Conservation (phyloP, 2,329 filamentous ascomycete species). For the Allantophomopsis cytisporea region DNA sequence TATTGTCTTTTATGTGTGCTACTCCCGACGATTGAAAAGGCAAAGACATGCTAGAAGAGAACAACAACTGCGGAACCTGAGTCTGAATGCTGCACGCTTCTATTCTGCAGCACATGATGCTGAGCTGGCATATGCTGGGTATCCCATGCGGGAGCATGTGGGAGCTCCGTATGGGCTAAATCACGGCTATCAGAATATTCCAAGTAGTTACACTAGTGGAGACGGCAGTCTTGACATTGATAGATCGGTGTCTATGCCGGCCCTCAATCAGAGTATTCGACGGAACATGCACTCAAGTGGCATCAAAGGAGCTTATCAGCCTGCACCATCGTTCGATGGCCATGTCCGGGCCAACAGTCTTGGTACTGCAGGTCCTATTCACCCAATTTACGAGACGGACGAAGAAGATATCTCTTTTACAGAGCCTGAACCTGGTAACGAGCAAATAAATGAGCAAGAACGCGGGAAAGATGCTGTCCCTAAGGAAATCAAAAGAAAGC, state of each 20-base stretch:
- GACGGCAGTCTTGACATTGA: slow-evolving; percentile 14
- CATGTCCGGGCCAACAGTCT: slow-evolving; percentile 30
- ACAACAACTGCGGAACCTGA: slow-evolving; percentile 36
- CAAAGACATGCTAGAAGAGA: slow-evolving; percentile 29
- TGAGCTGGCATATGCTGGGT: background rate
- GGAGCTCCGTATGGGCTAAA: background rate
- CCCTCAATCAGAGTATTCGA: slow-evolving; percentile 6
- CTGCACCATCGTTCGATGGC: slow-evolving; percentile 26
- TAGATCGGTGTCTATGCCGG: background rate
- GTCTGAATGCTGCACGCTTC: slow-evolving; percentile 17
- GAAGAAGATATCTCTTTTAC: slow-evolving; percentile 20
- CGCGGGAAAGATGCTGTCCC: background rate
- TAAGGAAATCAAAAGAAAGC: slow-evolving; percentile 3
- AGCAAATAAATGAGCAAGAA: background rate
- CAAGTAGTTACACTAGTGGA: slow-evolving; percentile 18
- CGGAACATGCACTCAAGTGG: slow-evolving; percentile 18
- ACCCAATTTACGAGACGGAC: slow-evolving; percentile 51
- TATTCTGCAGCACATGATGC: slow-evolving; percentile 4
- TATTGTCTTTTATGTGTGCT: slow-evolving; percentile 32
- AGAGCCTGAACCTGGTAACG: slow-evolving; percentile 5
- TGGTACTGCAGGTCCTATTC: slow-evolving; percentile 36
- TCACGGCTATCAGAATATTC: slow-evolving; percentile 11
- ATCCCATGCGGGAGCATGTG: background rate
- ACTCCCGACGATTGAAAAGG: slow-evolving; percentile 29
- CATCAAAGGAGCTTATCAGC: slow-evolving; percentile 21